Conservation (phyloP, 2,329 filamentous ascomycete genomes). For the Xylariales sp. region DNA sequence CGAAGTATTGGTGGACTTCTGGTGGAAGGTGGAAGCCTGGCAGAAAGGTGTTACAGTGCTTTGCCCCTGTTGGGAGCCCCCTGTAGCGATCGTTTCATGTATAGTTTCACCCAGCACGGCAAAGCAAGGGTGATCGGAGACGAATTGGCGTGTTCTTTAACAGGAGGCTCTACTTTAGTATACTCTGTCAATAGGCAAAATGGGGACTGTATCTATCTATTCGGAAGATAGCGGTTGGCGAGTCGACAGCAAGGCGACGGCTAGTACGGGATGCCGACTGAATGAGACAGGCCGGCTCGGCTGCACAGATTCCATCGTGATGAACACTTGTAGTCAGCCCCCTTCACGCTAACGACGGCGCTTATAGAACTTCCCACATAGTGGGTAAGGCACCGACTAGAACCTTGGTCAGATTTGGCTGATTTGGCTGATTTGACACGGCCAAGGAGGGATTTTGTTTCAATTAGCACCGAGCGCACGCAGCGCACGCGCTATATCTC, state of each 20-base stretch:
- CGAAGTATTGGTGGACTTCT: constrained; percentile 28
- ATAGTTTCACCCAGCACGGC: constrained; percentile 34
- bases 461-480: constrained; percentile 22
- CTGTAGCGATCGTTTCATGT: constrained; percentile 35
- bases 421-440: constrained; percentile 18
- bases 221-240: not conserved
- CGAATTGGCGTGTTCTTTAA: constrained; percentile 13
- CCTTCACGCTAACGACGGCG: not conserved
- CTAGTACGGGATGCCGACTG: constrained; percentile 10
- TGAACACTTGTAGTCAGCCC: not conserved
- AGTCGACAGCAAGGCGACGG: not conserved
- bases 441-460: constrained; percentile 25
- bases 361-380: not conserved
- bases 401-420: not conserved
- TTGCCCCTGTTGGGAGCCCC: constrained; percentile 27
- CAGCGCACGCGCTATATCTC: constrained; percentile 4
- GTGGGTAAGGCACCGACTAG: constrained; percentile 4
- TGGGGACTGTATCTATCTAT: not conserved
- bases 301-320: constrained; percentile 7
- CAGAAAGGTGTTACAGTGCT: constrained; percentile 17
- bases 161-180: not conserved
- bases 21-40: constrained; percentile 7
- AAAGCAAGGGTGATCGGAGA: constrained; percentile 22
- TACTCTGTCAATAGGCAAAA: constrained; percentile 11
- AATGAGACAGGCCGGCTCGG: constrained; percentile 13